A percentile compares a stretch with the other conserved stretches of the same genome.
phyloP scores from a whole-genome alignment of 306 rosid species.

The Cicer cuneatum region DNA sequence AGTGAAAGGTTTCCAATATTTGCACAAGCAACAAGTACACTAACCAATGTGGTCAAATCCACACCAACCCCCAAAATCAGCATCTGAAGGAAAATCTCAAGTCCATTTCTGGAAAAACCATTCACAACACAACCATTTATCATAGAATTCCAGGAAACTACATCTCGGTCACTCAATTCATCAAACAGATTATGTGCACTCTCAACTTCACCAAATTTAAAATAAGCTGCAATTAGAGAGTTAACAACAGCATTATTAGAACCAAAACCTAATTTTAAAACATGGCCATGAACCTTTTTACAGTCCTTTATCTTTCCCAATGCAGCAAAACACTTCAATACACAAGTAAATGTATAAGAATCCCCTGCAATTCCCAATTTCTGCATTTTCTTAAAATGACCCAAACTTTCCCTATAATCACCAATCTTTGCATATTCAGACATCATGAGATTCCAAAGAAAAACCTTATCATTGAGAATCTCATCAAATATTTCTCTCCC shows the following conservation, averaged over 20 bases:
- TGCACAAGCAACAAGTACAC: constrained; percentile 72
- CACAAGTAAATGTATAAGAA: constrained; percentile 64
- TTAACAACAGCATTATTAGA: constrained; percentile 55
- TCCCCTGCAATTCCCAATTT: constrained; percentile 57
- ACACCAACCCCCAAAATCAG: constrained; percentile 44
- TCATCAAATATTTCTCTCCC: constrained; percentile 67
- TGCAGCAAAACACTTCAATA: constrained; percentile 70
- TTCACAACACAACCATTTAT: constrained; percentile 73
- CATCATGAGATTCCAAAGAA: constrained; percentile 77
- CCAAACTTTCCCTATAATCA: constrained; percentile 55
- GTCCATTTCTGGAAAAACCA: constrained; percentile 52
- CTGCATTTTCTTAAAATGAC: constrained; percentile 65
- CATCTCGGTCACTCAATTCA: constrained; percentile 68
- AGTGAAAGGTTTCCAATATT: constrained; percentile 53
- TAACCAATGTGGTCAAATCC: constrained; percentile 74
- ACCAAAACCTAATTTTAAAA: constrained; percentile 61
- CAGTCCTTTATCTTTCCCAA: constrained; percentile 56
- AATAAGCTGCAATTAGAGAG: constrained; percentile 64
- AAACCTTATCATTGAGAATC: constrained; percentile 57
- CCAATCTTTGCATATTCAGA: constrained; percentile 66
- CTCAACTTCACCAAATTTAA: constrained; percentile 58
- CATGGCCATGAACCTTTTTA: constrained; percentile 60
- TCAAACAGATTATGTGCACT: constrained; percentile 74
- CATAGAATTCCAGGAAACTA: constrained; percentile 83
- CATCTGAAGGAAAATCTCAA: constrained; percentile 61